Percentiles rank a stretch among this genome's conserved stretches.
phyloP scores from a whole-genome alignment of 2,329 filamentous ascomycete species.

The Cladobotryum protrusum region DNA sequence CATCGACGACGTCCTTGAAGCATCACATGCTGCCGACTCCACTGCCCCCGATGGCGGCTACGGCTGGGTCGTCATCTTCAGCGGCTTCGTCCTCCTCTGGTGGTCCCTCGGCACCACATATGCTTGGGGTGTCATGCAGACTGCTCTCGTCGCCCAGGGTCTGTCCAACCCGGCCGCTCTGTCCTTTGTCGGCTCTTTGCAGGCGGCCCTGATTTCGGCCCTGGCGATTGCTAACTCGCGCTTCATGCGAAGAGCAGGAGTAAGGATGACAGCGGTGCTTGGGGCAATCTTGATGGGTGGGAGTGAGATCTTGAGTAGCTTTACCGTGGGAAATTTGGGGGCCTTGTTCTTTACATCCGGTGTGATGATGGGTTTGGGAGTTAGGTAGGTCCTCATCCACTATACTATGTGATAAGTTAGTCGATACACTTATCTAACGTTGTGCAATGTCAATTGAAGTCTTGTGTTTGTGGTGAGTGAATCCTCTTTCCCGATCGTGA shows the following conservation, averaged over 20 bases:
- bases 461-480: constrained; percentile 22
- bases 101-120: constrained; percentile 50
- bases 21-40: constrained; percentile 5
- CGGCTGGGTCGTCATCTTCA: constrained; percentile 21
- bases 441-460: constrained; percentile 4
- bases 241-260: constrained; percentile 43
- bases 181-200: constrained; percentile 51
- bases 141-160: constrained; percentile 43
- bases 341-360: constrained; percentile 23
- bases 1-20: constrained; percentile 5
- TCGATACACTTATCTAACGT: too few relatives aligned
- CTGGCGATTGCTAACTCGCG: constrained; percentile 46
- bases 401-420: too few relatives aligned
- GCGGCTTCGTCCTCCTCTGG: constrained; percentile 25
- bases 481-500: background rate
- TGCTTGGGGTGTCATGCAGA: constrained; percentile 56
- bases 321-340: constrained; percentile 20
- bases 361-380: constrained; percentile 18
- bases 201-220: constrained; percentile 41
- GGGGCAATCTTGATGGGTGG: constrained; percentile 45
- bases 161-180: constrained; percentile 45
- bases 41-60: constrained; percentile 21
- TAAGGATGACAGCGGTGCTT: constrained; percentile 36
- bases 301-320: constrained; percentile 33
- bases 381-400: constrained; percentile 18